Base-by-base conservation (phyloP, 257 asterid species). In the Striga asiatica region DNA sequence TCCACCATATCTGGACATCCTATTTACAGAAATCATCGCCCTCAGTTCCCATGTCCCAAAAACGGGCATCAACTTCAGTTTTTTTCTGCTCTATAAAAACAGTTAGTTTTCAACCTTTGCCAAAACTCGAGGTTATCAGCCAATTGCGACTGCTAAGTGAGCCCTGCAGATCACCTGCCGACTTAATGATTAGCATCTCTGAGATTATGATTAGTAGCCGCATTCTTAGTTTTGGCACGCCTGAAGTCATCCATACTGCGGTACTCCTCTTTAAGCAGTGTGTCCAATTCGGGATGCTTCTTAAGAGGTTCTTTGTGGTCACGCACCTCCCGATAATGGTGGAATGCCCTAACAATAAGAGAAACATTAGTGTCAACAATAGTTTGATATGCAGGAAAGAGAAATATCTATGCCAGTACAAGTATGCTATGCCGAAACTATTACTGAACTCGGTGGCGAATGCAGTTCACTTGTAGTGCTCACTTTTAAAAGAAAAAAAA, bases 231-330 rank as follows among this genome's bases (percentile, higher is more conserved):
- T 66, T 73, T 82, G 49, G 67, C 66, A 8, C 70, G 71, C 29
- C 50, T 74, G 81, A 83, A 88, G 78, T 84, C 93, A 16, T 71
- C 83, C 80, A 84, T 49, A 56, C 74, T 77, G 22, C 82, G 73
- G 14, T 72, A 88, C 58, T 82, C 84, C 43, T 76, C 89, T 48
- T 67, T 74, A 3, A 88, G 85, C 71, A 88, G 47, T 55, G 77
- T 78, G 53, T 80, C 94, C 78, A 88, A 49, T 54, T 81, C 89
- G 10, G 88, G 85, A 51, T 76, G 81, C 74, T 83, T 81, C 77
- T 28, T 67, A 51, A 84, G 49, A 18, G 76, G 66, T 31, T 75
- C 80, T 58, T 56, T 68, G 5, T 56, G 70, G 51, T 62, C 77
- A 3, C 74, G 76, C 2, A 14, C 71, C 35, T 62, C 76, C 42